Conservation (phyloP, 768 basidiomycete species). For the Naganishia randhawae region DNA sequence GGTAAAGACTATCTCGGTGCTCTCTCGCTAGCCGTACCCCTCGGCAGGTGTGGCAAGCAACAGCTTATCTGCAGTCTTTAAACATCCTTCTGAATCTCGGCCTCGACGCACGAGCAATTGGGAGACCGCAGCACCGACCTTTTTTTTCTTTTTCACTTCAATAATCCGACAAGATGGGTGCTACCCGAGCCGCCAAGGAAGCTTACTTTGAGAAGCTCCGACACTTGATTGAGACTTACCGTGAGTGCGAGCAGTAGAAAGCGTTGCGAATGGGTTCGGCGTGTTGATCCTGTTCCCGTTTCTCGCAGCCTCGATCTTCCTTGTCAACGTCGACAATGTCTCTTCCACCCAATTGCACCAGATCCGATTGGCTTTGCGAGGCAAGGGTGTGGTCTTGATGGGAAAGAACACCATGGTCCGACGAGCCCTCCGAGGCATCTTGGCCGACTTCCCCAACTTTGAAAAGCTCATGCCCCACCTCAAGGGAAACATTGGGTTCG, state of each 20-base stretch:
- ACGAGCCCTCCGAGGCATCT: constrained; percentile 88
- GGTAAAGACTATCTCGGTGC: constrained; percentile 13
- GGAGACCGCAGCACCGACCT: constrained; percentile 40
- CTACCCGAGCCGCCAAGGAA: constrained; percentile 80
- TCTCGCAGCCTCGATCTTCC: constrained; percentile 81
- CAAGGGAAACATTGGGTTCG: constrained; percentile 98
- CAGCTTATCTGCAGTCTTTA: constrained; percentile 43
- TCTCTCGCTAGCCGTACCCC: neutral
- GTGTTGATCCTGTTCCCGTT: neutral
- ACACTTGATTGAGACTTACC: constrained; percentile 82
- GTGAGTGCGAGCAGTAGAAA: constrained; percentile 56
- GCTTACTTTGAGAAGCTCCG: constrained; percentile 89
- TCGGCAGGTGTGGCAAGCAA: constrained; percentile 12
- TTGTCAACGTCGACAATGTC: constrained; percentile 99
- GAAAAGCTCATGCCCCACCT: constrained; percentile 94
- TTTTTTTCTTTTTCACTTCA: constrained; percentile 27
- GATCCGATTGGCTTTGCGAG: constrained; percentile 69
- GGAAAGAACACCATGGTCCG: constrained; percentile 99
- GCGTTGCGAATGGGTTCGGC: neutral
- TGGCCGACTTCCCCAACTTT: constrained; percentile 84
- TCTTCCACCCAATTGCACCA: constrained; percentile 86
- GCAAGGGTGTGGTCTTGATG: constrained; percentile 95
- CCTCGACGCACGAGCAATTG: constrained; percentile 39
- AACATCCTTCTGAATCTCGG: constrained; percentile 46
- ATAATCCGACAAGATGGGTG: constrained; percentile 70